Conservation (phyloP, 345 rosid species). For the Aegle marmelos region DNA sequence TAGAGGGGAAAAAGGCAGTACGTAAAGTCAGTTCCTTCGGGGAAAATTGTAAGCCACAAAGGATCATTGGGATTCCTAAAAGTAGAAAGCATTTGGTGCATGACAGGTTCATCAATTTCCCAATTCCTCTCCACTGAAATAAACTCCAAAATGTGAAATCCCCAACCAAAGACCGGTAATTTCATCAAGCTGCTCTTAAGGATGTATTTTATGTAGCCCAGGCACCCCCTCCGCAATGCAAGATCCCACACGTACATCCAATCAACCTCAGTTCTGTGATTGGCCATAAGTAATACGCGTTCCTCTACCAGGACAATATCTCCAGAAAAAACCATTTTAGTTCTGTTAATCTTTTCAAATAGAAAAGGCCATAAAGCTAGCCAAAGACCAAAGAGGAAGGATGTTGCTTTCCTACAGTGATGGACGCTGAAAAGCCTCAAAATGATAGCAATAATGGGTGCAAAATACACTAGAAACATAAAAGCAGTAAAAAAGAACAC, state of each 20-base stretch:
- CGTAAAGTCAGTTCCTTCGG: slow-evolving; percentile 92
- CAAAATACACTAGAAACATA: slow-evolving; percentile 60
- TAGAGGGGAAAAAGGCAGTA: slow-evolving; percentile 28
- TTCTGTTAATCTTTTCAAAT: slow-evolving; percentile 71
- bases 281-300: slow-evolving; percentile 63
- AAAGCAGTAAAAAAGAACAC: slow-evolving; percentile 70
- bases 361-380: slow-evolving; percentile 81
- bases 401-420: slow-evolving; percentile 49
- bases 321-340: slow-evolving; percentile 66
- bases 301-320: slow-evolving; percentile 50
- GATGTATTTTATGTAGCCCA: slow-evolving; percentile 71
- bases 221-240: slow-evolving; percentile 70
- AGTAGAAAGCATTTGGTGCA: slow-evolving; percentile 57
- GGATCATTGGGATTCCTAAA: slow-evolving; percentile 67
- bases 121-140: slow-evolving; percentile 86
- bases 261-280: slow-evolving; percentile 92
- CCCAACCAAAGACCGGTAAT: slow-evolving; percentile 80
- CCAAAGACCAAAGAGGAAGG: slow-evolving; percentile 68
- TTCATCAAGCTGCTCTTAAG: slow-evolving; percentile 87
- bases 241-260: slow-evolving; percentile 94
- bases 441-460: slow-evolving; percentile 40
- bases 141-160: slow-evolving; percentile 79
- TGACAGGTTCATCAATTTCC: slow-evolving; percentile 63
- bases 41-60: slow-evolving; percentile 87
- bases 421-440: slow-evolving; percentile 47